Conservation (phyloP, 2,329 filamentous ascomycete species). For the Colletotrichum sidae region DNA sequence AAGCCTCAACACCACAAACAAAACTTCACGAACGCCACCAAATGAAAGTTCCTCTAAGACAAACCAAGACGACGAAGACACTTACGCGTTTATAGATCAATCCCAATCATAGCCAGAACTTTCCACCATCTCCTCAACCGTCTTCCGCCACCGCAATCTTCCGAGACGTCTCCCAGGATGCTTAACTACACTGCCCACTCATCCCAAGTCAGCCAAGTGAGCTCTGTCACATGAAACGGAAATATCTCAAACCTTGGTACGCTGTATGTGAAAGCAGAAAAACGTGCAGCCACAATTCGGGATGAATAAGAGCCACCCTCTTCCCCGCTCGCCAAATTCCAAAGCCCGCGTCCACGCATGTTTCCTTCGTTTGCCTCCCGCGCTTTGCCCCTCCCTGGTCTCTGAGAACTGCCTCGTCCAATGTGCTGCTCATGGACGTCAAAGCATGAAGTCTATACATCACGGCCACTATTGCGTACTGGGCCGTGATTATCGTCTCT, state of each 20-base stretch:
- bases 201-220: background rate
- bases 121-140: background rate
- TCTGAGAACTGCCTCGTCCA: no score
- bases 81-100: slow-evolving; percentile 23
- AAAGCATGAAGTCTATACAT: no score
- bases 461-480: no score
- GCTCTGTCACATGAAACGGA: slow-evolving; percentile 20
- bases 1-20: background rate
- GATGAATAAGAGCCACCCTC: slow-evolving; percentile 17
- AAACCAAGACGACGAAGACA: slow-evolving; percentile 18
- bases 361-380: background rate
- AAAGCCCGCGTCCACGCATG: background rate
- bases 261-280: background rate
- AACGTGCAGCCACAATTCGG: background rate
- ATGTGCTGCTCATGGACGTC: no score
- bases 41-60: background rate
- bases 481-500: no score
- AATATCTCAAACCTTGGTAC: slow-evolving; percentile 2
- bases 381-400: background rate
- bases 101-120: background rate
- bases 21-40: background rate
- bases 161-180: no score
- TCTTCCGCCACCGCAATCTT: slow-evolving; percentile 4
- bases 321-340: background rate
- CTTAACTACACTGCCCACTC: background rate